Base-by-base conservation (phyloP, 116 monocot genomes). In the Cymodocea nodosa region DNA sequence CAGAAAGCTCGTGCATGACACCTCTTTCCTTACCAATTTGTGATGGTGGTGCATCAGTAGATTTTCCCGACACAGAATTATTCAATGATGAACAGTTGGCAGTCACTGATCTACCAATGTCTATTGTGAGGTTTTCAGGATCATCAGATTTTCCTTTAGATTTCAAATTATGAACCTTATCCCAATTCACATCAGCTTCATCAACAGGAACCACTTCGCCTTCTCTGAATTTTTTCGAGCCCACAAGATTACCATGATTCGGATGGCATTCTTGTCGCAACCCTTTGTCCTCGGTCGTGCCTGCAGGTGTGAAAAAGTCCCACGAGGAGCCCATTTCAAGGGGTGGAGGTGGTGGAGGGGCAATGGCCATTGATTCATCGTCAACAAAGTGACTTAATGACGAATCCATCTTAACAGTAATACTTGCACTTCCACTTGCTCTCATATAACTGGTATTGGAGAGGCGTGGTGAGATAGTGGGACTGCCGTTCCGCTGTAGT, bases 221-320 rank as follows among this genome's bases (percentile, higher is more conserved):
- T 67, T 73, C 71, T 68, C 64, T 69, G 12, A 19, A 14, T 48
- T 65, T 58, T 20, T 34, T 70, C 4, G 15, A 23, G 59, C 37
- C 15, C 23, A 17, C 37, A 65, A 65, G 52, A 22, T 61, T 77
- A 39, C 50, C 39, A 30, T 36, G 62, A 19, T 53, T 62, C 17
- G 56, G 55, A 52, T 55, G 68, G 65, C 68, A 59, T 20, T 8
- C 44, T 10, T 44, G 44, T 44, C 8, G 22, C 15, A 25, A 20
- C 11, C 24, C 44, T 12, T 22, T 20, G 52, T 50, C 63, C 20
- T 66, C 67, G 3, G 44, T 63, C 7, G 35, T 52, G 71, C 71
- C 67, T 56, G 35, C 35, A 4, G 88, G 73, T 68, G 85, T 76
- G 63, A 94, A 94, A 79, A 84, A 94, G 65, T 94, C 90, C 90